Evolutionary conservation across 768 basidiomycete genomes (phyloP), one percentile per base, ranked within the genome.

Genomic region (Favolaschia claudopus): DNA sequence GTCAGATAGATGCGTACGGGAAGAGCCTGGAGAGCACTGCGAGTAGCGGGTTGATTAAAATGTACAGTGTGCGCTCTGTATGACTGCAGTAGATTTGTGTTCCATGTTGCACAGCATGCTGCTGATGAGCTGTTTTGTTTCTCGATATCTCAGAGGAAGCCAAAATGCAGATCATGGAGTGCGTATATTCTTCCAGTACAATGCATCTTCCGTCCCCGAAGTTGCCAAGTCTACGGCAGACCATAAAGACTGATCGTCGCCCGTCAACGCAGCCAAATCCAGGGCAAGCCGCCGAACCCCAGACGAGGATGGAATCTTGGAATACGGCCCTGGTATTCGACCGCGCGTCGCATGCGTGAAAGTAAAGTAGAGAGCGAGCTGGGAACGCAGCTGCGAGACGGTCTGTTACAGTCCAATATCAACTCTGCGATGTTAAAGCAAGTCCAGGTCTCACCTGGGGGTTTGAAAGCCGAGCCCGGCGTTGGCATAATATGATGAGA

Each of bases 1-100:
- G 94, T 13, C 92, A 93, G 77, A 85, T 96, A 61, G 95, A 96
- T 74, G 91, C 85, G 8, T 88, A 92, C 65, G 91, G 89, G 32
- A 91, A 88, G 81, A 89, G 83, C 54, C 77, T 96, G 62, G 91
- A 84, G 49, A 82, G 83, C 58, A 82, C 82, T 48, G 82, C 86
- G 22, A 80, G 82, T 62, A 82, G 78, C 32, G 85, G 88, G 27
- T 73, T 96, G 58, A 89, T 92, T n/a, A 93, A 93, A 77, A 94
- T 93, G 89, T 96, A 92, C 69, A 88, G 83, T 0, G 85, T 89
- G 1, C 80, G 79, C 65, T 79, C 77, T 6, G 76, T 59, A 49
- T 56, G 50, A 60, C 42, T 50, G 48, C 43, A 52, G 48, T 39
- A 37, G 20, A 32, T 54, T 48, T n/a, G 31, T 50, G 33, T 40